phyloP scores from a whole-genome alignment of 805 yeast species.

The Isabelozyma pseudorhagii region DNA sequence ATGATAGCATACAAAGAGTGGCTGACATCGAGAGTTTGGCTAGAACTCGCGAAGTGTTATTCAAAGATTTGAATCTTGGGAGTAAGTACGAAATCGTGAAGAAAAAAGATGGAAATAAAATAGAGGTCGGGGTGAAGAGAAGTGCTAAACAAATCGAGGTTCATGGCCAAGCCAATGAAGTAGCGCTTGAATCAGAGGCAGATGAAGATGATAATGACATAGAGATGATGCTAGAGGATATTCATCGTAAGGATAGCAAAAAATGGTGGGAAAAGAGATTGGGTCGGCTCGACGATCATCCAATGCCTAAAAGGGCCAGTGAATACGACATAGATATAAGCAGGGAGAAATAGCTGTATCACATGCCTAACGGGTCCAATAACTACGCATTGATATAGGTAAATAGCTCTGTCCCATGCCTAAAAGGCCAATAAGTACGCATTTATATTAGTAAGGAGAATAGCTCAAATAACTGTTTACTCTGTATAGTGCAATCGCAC shows the following conservation, averaged over 20 bases:
- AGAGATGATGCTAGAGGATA: constrained; percentile 58
- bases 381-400: too few species aligned
- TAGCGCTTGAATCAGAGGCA: constrained; percentile 7
- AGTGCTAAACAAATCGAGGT: constrained; percentile 14
- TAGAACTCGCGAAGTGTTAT: constrained; percentile 71
- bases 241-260: constrained; percentile 52
- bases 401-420: too few species aligned
- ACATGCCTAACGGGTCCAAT: too few species aligned
- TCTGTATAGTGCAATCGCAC: not conserved
- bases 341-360: not conserved
- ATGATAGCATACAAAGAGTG: constrained; percentile 65
- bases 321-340: constrained; percentile 9
- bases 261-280: constrained; percentile 51
- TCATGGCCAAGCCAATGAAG: constrained; percentile 15
- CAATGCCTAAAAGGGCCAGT: constrained; percentile 8
- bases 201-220: constrained; percentile 22
- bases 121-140: constrained; percentile 10
- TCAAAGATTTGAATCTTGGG: constrained; percentile 64
- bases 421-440: too few species aligned
- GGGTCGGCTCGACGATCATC: constrained; percentile 28
- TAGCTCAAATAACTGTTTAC: too few species aligned
- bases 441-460: too few species aligned
- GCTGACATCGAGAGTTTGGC: constrained; percentile 73
- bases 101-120: constrained; percentile 10
- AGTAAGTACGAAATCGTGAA: constrained; percentile 35